Base-by-base conservation (phyloP, 345 rosid genomes). In the Iberis pinnata region DNA sequence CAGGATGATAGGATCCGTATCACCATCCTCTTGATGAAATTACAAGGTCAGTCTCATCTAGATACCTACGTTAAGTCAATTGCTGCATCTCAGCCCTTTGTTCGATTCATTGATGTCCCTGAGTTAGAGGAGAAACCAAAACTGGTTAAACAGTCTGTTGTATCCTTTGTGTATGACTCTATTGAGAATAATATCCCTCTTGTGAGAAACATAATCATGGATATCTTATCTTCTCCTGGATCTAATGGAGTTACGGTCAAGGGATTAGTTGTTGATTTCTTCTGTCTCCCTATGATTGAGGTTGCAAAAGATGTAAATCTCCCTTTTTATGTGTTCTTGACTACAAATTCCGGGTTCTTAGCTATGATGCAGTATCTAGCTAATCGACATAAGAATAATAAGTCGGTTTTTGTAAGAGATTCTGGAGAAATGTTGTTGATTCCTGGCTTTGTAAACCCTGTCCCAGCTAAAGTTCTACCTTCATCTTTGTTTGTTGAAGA, bases 231-330 rank as follows among this genome's bases (percentile, higher is more conserved):
- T n/a, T n/a, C n/a, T n/a, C n/a, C n/a, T n/a, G n/a, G n/a, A n/a
- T n/a, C n/a, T n/a, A n/a, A n/a, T n/a, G n/a, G n/a, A n/a, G n/a
- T n/a, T n/a, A n/a, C n/a, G n/a, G n/a, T n/a, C n/a, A n/a, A n/a
- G n/a, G 77, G 75, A 4, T 41, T 83, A 44, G 58, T 80, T 32
- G 42, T 78, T 12, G 92, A 74, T 62, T 60, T 83, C 78, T 73
- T 78, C 32, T 78, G 78, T 57, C 52, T 68, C 0, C 11, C 64
- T 11, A 58, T 78, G 65, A 65, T 77, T 2, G 83, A 83, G 2
- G 44, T 81, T 0, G 88, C 76, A 0, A 59, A 57, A 12, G 82
- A 80, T 31, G 48, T 76, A 11, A 73, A 73, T 2, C 70, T 75
- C 26, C 81, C 92, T 15, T 68, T 67, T 5, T 81, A 83, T 48